Conservation (phyloP, 2,329 filamentous ascomycete genomes). For the Westerdykella aurantiaca region DNA sequence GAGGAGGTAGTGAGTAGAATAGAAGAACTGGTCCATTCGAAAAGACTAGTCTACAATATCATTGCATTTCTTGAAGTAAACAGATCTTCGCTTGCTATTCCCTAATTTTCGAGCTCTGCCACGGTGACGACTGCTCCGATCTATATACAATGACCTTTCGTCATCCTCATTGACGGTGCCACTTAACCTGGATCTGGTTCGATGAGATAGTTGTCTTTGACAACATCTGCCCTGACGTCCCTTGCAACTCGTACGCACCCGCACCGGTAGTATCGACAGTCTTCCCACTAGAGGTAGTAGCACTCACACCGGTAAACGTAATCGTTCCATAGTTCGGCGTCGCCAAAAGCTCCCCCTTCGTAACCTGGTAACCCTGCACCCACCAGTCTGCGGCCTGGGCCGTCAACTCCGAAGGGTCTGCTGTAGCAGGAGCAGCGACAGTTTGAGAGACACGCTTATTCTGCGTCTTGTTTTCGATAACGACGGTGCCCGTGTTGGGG, state of each 20-base stretch:
- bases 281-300: constrained; percentile 15
- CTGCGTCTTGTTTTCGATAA: constrained; percentile 21
- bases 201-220: constrained; percentile 17
- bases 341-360: constrained; percentile 16
- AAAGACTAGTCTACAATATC: not conserved
- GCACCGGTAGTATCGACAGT: constrained; percentile 14
- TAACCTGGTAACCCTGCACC: constrained; percentile 21
- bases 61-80: not conserved
- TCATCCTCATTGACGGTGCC: not conserved
- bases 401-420: constrained; percentile 10
- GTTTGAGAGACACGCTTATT: constrained; percentile 15
- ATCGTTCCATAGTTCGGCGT: constrained; percentile 17
- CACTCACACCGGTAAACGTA: constrained; percentile 14
- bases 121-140: too few species aligned
- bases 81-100: not conserved
- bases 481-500: constrained; percentile 14
- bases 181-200: constrained; percentile 9
- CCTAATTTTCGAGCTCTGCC: not conserved
- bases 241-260: constrained; percentile 20
- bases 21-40: too few species aligned
- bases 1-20: not conserved
- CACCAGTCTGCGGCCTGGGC: constrained; percentile 20
- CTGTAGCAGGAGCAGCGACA: constrained; percentile 11
- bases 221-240: constrained; percentile 22
- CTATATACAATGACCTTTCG: not conserved